Base-by-base conservation (phyloP, 208 protist genomes). In the Acanthamoeba royreba region DNA sequence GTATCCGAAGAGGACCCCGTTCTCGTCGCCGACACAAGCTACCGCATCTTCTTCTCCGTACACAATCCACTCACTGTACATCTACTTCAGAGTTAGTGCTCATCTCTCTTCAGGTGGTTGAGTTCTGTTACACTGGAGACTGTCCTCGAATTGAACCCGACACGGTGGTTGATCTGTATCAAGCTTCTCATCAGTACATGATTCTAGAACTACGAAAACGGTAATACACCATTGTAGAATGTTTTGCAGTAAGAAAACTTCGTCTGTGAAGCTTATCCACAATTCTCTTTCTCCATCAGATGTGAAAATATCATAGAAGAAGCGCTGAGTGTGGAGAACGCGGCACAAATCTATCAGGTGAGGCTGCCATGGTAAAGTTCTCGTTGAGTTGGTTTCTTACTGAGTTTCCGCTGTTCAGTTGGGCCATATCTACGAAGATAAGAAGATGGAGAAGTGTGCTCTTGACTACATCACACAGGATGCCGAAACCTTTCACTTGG, bases 91-190 rank as follows among this genome's bases (percentile, higher is more conserved):
- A n/a, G n/a, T n/a, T n/a, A n/a, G n/a, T n/a, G n/a, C n/a, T n/a
- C n/a, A n/a, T n/a, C n/a, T n/a, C n/a, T n/a, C n/a, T n/a, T n/a
- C 17, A 47, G 42, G 72, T 83, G 38, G 72, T 83, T 45, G 72
- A 83, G 43, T 83, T 83, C 72, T 45, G 72, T 19, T 83, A 83
- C 43, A 83, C 72, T 19, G 72, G 72, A 3, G 72, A 83, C n/a
- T 83, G 72, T 11, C 72, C 72, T 9, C 38, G 38, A 45, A 83
- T 83, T 25, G 43, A 83, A 5, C 72, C 72, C 25, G 72, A 83
- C 72, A 83, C 72, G 72, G 72, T 83, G n/a, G 72, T 83, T 8
- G 72, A 83, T 40, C 72, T 83, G 43, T 83, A 83, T 19, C 72
- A 83, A 45, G 72, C 72, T 2, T 83, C 72, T 15, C 72, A 83